Conservation (phyloP, 2,329 filamentous ascomycete genomes). For the Paraphaeosphaeria sporulosa region DNA sequence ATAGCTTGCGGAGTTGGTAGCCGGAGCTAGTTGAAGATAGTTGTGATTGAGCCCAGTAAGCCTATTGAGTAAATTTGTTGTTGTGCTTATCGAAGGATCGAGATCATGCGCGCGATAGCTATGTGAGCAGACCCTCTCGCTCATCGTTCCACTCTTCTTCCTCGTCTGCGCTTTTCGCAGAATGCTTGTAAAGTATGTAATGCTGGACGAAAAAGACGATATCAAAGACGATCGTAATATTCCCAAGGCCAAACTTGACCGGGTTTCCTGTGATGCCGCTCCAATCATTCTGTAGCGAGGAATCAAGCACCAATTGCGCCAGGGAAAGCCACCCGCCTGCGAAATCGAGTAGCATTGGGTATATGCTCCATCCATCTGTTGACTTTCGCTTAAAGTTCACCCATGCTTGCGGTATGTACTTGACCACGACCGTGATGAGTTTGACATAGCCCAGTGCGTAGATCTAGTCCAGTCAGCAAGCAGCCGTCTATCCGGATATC, state of each 20-base stretch:
- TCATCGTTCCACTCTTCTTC: conserved; percentile 36
- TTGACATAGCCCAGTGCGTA: conserved; percentile 86
- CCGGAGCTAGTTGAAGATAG: background rate
- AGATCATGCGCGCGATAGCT: conserved; percentile 15
- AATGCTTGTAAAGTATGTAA: conserved; percentile 74
- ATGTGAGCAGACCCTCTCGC: conserved; percentile 32
- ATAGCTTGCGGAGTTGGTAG: background rate
- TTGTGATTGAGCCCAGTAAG: background rate
- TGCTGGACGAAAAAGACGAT: conserved; percentile 87
- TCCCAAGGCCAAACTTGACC: conserved; percentile 85
- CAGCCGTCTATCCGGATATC: background rate
- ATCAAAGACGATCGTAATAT: conserved; percentile 87
- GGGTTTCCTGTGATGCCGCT: conserved; percentile 90
- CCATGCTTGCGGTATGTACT: conserved; percentile 78
- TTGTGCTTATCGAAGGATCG: background rate
- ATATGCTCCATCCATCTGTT: conserved; percentile 87
- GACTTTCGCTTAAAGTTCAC: conserved; percentile 85
- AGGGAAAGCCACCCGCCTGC: conserved; percentile 82
- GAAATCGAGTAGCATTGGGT: conserved; percentile 83
- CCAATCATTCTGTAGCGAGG: conserved; percentile 85
- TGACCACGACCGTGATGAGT: conserved; percentile 84
- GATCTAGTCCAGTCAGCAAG: conserved; percentile 48
- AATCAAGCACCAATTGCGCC: conserved; percentile 83
- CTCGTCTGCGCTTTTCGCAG: conserved; percentile 34
- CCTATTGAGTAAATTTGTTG: background rate